These are phyloP conservation scores for Phytophthora macrochlamydospora DNA, from an alignment of 352 stramenopile species.

Conservation along the genomic window DNA sequence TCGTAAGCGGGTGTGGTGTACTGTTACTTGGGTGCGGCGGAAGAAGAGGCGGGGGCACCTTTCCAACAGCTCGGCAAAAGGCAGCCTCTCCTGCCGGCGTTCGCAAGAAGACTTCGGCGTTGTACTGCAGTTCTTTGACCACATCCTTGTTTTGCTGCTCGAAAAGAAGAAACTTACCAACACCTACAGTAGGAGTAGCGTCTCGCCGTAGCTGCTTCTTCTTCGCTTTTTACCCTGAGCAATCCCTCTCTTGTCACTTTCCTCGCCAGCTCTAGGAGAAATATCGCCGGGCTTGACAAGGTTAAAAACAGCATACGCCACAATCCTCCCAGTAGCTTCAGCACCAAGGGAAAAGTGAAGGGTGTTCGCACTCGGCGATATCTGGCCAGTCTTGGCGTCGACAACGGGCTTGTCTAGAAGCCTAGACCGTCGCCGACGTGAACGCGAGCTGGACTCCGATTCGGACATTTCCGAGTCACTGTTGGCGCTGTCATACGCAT, in stretches of 20 bases:
- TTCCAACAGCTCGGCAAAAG: conserved; percentile 78
- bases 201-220: conserved; percentile 79
- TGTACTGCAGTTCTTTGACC: conserved; percentile 91
- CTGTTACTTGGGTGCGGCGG: conserved; percentile 36
- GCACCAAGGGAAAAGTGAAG: conserved; percentile 85
- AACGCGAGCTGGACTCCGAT: conserved; percentile 47
- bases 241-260: conserved; percentile 22
- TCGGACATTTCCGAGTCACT: conserved; percentile 89
- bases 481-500: conserved; percentile 81
- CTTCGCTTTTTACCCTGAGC: conserved; percentile 65
- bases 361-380: conserved; percentile 58
- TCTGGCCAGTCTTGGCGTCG: conserved; percentile 30
- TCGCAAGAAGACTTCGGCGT: conserved; percentile 80
- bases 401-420: conserved; percentile 28
- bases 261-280: conserved; percentile 23
- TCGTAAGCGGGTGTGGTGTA: conserved; percentile 2
- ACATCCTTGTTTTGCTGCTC: conserved; percentile 92
- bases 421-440: conserved; percentile 34
- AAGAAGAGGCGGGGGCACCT: conserved; percentile 57
- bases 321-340: conserved; percentile 81
- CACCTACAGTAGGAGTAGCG: conserved; percentile 64
- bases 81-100: conserved; percentile 71
- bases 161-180: conserved; percentile 87
- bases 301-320: conserved; percentile 81
- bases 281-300: conserved; percentile 35